Base-by-base conservation (phyloP, 495 filamentous ascomycete genomes). In the Penicillium flavigenum region DNA sequence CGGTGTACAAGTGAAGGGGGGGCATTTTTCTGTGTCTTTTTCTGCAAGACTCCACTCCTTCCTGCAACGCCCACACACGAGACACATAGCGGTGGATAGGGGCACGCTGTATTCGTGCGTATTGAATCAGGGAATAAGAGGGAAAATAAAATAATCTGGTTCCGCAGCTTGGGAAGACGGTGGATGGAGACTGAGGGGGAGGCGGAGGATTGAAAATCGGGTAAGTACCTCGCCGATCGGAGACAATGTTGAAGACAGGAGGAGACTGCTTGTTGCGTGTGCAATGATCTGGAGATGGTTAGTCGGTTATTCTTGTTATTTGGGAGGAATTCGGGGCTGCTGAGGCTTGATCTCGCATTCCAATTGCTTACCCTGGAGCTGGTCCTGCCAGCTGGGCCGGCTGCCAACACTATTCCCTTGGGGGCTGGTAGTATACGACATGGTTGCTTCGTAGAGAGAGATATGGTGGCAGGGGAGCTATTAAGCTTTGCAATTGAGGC, bases 221-320 rank as follows among this genome's bases (percentile, higher is more conserved):
- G 47, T 52, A 79, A 60, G 72, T 81, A 89, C 88, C 89, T 83
- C 89, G 86, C 73, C 87, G 81, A 70, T 92, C 88, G 56, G 89
- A 91, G 48, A 89, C 80, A 58, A 90, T 85, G 61, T 86, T 84
- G 66, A 83, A 92, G 45, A 81, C 70, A 26, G 89, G 89, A 45
- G 74, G 64, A 31, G 74, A 69, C 19, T 85, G 64, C 59, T 84
- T 81, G 39, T 65, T 73, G 47, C 75, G 73, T 47, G 71, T 73
- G 72, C 88, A 92, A 60, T 84, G 76, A 12, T 83, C 88, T 91
- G 66, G 29, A 56, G 47, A 34, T 45, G 47, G 54, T 47, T 50
- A 62, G 71, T 63, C 62, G 61, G 59, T 36, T 63, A 32, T 44
- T 63, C 20, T 47, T 41, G 41, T 50, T 8, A 55, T 17, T n/a